Conservation (phyloP, 1,284 basidiomycete genomes). For the Psilocybe mexicana region DNA sequence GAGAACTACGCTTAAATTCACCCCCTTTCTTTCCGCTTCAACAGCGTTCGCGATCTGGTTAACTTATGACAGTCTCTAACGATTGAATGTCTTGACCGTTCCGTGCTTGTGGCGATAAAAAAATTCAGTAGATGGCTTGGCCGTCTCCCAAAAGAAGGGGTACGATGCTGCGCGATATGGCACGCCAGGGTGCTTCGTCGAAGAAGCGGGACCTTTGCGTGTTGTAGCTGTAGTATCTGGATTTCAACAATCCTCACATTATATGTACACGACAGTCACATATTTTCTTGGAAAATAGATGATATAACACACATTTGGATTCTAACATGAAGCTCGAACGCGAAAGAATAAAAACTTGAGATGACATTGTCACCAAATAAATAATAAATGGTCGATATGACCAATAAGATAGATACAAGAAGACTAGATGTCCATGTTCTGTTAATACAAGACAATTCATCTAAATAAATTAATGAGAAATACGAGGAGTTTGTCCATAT, state of each 20-base stretch:
- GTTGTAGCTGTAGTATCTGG: constrained; percentile 42
- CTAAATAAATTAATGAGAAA: not conserved
- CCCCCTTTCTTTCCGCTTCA: constrained; percentile 70
- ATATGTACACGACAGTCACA: constrained; percentile 1
- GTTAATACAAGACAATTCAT: not conserved
- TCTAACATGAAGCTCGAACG: not conserved
- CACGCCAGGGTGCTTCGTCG: constrained; percentile 38
- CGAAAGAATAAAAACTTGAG: not conserved
- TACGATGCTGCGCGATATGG: constrained; percentile 35
- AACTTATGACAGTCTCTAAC: constrained; percentile 29
- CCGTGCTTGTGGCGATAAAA: constrained; percentile 48
- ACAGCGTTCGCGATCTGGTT: constrained; percentile 67
- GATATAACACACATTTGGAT: not conserved
- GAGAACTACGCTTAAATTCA: constrained; percentile 69
- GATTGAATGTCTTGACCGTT: constrained; percentile 37
- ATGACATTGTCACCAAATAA: not conserved
- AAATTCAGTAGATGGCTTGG: constrained; percentile 24
- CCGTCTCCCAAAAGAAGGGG: constrained; percentile 25
- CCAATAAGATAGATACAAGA: not conserved
- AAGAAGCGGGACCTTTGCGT: constrained; percentile 40
- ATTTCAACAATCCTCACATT: constrained; percentile 62
- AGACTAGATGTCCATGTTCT: not conserved
- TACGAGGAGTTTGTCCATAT: not conserved
- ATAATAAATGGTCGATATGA: not conserved
- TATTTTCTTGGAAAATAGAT: constrained; percentile 3